phyloP scores from a whole-genome alignment of 1,284 basidiomycete genomes.

The Ceratobasidium sp. region DNA sequence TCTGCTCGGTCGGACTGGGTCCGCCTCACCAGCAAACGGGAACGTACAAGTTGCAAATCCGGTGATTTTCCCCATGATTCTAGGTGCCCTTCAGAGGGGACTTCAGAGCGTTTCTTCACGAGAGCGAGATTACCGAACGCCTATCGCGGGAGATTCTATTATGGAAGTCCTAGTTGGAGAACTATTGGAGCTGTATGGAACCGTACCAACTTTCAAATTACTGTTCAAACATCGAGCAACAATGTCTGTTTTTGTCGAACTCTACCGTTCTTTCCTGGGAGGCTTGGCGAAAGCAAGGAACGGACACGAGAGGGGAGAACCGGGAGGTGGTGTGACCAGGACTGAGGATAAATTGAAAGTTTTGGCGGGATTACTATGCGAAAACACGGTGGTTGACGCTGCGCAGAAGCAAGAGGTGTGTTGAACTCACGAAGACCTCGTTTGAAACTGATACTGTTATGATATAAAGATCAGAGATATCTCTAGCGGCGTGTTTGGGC shows the following conservation, averaged over 20 bases:
- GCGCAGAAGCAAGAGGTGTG: conserved; percentile 76
- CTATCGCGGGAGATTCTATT: conserved; percentile 57
- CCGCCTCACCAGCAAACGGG: neutral
- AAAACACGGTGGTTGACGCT: conserved; percentile 70
- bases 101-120: conserved; percentile 50
- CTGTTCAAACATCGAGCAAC: conserved; percentile 77
- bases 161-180: conserved; percentile 75
- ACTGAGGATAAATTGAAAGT: conserved; percentile 72
- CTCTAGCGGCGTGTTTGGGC: conserved; percentile 8
- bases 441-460: neutral
- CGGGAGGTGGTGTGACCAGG: conserved; percentile 15
- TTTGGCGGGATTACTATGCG: conserved; percentile 72
- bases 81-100: conserved; percentile 68
- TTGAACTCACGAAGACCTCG: neutral
- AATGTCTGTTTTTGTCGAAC: conserved; percentile 73
- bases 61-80: conserved; percentile 75
- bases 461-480: conserved; percentile 20
- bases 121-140: neutral
- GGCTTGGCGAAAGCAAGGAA: conserved; percentile 51
- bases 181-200: conserved; percentile 73
- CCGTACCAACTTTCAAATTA: conserved; percentile 73
- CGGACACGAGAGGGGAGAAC: neutral
- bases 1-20: conserved; percentile 64
- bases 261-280: conserved; percentile 69
- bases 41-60: conserved; percentile 65